phyloP scores from a whole-genome alignment of 192 early-diverging fungal species.

The Coemansia sp. region DNA sequence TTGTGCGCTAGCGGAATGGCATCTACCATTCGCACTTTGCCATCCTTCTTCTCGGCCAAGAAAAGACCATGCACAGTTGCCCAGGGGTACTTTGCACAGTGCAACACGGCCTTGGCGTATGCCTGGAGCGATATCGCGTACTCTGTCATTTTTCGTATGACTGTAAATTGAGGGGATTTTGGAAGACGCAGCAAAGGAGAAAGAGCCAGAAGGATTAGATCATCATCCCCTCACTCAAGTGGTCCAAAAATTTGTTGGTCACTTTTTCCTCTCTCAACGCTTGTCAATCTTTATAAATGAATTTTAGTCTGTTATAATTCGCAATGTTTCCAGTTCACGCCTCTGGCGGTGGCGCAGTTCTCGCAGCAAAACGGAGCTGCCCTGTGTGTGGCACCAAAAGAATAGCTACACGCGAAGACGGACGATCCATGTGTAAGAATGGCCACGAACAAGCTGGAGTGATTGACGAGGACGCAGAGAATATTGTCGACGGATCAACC shows the following conservation, averaged over 20 bases:
- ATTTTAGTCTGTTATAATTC: neutral
- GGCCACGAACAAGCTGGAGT: slow-evolving; percentile 49
- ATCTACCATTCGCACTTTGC: slow-evolving; percentile 57
- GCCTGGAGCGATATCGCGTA: slow-evolving; percentile 60
- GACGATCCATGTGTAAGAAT: slow-evolving; percentile 42
- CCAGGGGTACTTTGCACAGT: slow-evolving; percentile 82
- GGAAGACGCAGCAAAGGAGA: neutral
- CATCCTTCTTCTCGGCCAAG: slow-evolving; percentile 52
- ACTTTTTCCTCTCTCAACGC: neutral
- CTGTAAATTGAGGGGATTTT: neutral
- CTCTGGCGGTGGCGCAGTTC: slow-evolving; percentile 6
- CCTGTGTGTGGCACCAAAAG: slow-evolving; percentile 41
- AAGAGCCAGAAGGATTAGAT: neutral
- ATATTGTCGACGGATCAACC: slow-evolving; percentile 27
- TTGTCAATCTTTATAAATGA: neutral
- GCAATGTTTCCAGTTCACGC: neutral
- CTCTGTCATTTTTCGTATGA: slow-evolving; percentile 27
- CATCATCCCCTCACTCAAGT: neutral
- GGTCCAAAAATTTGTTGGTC: neutral
- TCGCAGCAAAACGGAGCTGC: slow-evolving; percentile 36
- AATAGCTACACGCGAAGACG: slow-evolving; percentile 38
- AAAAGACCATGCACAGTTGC: slow-evolving; percentile 77
- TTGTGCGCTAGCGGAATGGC: slow-evolving; percentile 86
- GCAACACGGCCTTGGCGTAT: slow-evolving; percentile 75
- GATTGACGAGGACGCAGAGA: slow-evolving; percentile 35